A percentile compares a stretch with the other conserved stretches of the same genome.
phyloP scores from a whole-genome alignment of 2,329 filamentous ascomycete genomes.

The Thelonectria olida region DNA sequence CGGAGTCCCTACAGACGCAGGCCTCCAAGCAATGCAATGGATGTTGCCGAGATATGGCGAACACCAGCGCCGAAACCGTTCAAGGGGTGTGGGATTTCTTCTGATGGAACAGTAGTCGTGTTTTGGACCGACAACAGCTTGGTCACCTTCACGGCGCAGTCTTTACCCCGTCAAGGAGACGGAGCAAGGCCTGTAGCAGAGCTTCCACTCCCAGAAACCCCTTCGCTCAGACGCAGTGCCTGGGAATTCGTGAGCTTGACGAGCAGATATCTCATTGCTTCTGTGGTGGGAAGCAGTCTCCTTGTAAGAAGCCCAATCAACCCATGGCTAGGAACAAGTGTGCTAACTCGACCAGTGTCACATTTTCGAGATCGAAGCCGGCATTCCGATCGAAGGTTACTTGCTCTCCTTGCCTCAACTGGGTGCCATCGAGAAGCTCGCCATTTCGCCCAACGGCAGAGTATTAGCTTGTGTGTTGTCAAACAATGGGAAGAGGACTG shows the following conservation, averaged over 20 bases:
- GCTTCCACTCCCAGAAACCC: no score
- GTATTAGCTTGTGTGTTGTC: neutral
- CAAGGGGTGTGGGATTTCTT: slow-evolving; percentile 1
- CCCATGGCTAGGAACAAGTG: no score
- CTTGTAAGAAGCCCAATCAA: neutral
- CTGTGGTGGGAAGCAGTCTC: neutral
- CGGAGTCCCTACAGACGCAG: no score
- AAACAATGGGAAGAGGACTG: neutral
- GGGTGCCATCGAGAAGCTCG: neutral
- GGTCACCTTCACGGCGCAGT: neutral
- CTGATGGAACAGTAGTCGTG: neutral
- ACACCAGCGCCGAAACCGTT: neutral
- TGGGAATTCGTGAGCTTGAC: no score
- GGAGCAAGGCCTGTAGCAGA: neutral
- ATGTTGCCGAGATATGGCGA: no score
- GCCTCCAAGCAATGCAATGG: no score
- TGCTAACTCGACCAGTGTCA: neutral
- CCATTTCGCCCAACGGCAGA: neutral
- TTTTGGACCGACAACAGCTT: slow-evolving; percentile 3
- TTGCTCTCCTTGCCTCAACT: neutral
- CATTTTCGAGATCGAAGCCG: slow-evolving; percentile 5
- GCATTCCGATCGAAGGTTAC: no score
- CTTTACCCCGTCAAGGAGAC: neutral
- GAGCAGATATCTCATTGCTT: neutral
- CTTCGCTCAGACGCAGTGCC: no score